Conservation (phyloP, 306 rosid species). For the Trifolium repens region DNA sequence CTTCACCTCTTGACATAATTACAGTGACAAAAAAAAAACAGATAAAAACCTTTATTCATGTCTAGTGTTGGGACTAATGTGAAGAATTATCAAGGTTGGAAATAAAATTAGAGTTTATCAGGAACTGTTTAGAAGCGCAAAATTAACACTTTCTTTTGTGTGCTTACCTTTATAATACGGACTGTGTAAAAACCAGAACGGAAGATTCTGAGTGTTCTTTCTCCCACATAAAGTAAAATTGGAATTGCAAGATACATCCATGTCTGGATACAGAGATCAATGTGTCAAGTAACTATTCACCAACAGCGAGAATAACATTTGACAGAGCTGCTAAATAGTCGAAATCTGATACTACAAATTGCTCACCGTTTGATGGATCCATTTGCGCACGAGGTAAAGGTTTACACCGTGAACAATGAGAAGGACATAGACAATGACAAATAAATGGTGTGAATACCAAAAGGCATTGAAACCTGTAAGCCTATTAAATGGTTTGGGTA, state of each 20-base stretch:
- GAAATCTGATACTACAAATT: conserved; percentile 19
- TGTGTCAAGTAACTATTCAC: conserved; percentile 27
- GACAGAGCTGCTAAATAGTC: conserved; percentile 14
- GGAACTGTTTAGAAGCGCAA: neutral
- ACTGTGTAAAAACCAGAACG: conserved; percentile 88
- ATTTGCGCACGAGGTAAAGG: conserved; percentile 70
- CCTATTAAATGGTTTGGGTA: conserved; percentile 88
- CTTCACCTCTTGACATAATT: too few species aligned
- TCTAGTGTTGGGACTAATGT: neutral
- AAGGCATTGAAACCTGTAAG: conserved; percentile 96
- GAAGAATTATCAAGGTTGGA: neutral
- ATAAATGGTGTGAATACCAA: conserved; percentile 99
- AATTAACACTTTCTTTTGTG: neutral
- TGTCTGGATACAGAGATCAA: conserved; percentile 63
- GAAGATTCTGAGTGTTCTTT: conserved; percentile 83
- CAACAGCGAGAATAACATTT: neutral
- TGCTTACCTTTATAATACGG: conserved; percentile 79
- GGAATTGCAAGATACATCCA: conserved; percentile 97
- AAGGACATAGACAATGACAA: conserved; percentile 84
- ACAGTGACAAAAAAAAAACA: too few species aligned
- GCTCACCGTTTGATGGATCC: conserved; percentile 85
- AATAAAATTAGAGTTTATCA: neutral
- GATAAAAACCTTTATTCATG: neutral
- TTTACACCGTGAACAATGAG: conserved; percentile 77
- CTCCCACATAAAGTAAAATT: conserved; percentile 85